Conservation (phyloP, 495 filamentous ascomycete species). For the Lepraria neglecta region DNA sequence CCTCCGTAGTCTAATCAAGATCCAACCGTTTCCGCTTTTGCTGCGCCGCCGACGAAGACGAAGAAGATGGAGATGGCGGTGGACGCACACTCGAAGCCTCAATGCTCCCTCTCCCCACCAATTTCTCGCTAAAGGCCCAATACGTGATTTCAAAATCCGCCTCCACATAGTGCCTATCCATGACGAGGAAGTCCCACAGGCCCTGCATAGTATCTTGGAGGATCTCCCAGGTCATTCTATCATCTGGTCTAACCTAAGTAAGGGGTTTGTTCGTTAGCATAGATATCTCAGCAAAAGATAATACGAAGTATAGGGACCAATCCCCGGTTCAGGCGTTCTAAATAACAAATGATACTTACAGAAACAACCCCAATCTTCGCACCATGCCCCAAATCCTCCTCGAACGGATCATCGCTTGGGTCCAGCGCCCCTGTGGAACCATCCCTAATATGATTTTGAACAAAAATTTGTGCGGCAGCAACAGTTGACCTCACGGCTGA, state of each 20-base stretch:
- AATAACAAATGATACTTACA: too few relatives aligned
- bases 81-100: not conserved
- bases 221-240: not conserved
- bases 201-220: not conserved
- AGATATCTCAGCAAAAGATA: too few relatives aligned
- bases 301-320: too few relatives aligned
- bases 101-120: conserved; percentile 9
- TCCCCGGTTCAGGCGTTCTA: too few relatives aligned
- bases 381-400: conserved; percentile 1
- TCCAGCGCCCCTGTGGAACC: not conserved
- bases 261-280: too few relatives aligned
- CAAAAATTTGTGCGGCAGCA: not conserved
- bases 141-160: not conserved
- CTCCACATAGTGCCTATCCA: not conserved
- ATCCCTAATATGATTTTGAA: not conserved
- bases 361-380: not conserved
- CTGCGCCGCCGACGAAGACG: not conserved
- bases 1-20: too few relatives aligned
- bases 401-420: not conserved
- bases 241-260: not conserved
- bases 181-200: not conserved
- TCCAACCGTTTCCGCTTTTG: not conserved
- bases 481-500: not conserved
- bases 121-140: not conserved
- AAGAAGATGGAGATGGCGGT: too few relatives aligned